Evolutionary conservation across 345 rosid species (phyloP), one percentile per base, ranked within the genome.

Genomic region (Melaleuca quinquenervia): DNA sequence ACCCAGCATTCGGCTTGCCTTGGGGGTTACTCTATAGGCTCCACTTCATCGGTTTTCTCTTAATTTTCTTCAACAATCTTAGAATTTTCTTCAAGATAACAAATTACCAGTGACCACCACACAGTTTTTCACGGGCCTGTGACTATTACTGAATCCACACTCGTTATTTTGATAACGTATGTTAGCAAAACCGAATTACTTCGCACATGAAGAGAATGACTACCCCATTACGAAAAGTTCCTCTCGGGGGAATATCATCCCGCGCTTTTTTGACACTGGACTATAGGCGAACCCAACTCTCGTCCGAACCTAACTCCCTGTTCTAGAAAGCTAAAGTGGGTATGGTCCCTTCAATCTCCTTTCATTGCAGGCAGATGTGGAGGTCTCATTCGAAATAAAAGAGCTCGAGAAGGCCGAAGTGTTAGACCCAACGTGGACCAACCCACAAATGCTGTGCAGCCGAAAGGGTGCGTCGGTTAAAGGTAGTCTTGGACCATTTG

Each of bases 401-500:
- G 88, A 90, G 16, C 87, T 95, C 3, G 87, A 89, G 75, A 90
- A 94, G 55, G 96, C 93, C 18, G 96, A 95, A 86, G 83, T 56
- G 74, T 82, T 94, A 29, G 87, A 94, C 29, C 93, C 94, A 74
- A 89, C 88, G 18, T 90, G 94, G 96, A 91, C 89, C 8, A 88
- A 94, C 83, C 92, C 98, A 82, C 94, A 91, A 45, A 83, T 88
- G 85, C 89, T 95, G 1, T 96, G 99, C 62, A 92, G 92, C 83
- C 82, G 87, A 82, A 89, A 88, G 86, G 90, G 89, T 84, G 91
- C 93, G 2, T 89, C 95, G 7, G 93, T 87, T 36, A 88, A 49
- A 85, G 91, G 96, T 50, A 84, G 88, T 50, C 11, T 94, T 36
- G 98, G 99, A 78, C 99, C 96, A 90, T 94, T 96, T 87, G 98